Base-by-base conservation (phyloP, 2,329 filamentous ascomycete species). In the Trichoderma asperellum region DNA sequence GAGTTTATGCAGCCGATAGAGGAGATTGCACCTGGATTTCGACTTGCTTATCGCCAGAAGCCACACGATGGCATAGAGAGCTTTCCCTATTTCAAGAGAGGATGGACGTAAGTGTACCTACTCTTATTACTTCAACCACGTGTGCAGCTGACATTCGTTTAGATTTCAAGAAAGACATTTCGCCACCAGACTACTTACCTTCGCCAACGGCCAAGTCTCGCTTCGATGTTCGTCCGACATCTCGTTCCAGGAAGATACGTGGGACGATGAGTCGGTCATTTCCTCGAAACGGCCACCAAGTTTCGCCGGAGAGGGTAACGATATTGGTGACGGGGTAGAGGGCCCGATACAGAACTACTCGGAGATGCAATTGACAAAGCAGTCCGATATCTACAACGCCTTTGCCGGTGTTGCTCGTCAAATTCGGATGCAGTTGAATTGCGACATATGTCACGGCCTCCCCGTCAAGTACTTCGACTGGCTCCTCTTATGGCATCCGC, bases 371-470 rank as follows among this genome's bases (percentile, higher is more conserved):
- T 32, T 59, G 34, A 34, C 56, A 24, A 34, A 59, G 8, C 14
- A 18, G 27, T 59, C 56, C 32, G 56, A 59, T n/a, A 40, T 59
- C 14, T 59, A 59, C 18, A 59, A 59, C 32, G 56, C 56, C 18
- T 59, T 59, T 59, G 56, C 56, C 16, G 56, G 56, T 4, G 56
- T 59, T 32, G 27, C 56, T 59, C 56, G 32, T 16, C 56, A 59
- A 11, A 34, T 59, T 16, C 56, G 32, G 18, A n/a, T 34, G 27
- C 56, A 21, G 18, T 12, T 59, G 27, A 35, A 59, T 12, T 34
- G 27, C 27, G 56, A 59, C 21, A 34, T 59, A 32, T 59, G 56
- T 16, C 56, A 59, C n/a, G 56, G 56, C 56, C 27, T 59, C 7
- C 32, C 56, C 2, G 32, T 35, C 27, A 35, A 34, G 32, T 59